A percentile compares a stretch with the other conserved stretches of the same genome.
These are phyloP conservation scores for Septoria linicola DNA, from an alignment of 2,329 filamentous ascomycete species.

Conservation along the genomic window DNA sequence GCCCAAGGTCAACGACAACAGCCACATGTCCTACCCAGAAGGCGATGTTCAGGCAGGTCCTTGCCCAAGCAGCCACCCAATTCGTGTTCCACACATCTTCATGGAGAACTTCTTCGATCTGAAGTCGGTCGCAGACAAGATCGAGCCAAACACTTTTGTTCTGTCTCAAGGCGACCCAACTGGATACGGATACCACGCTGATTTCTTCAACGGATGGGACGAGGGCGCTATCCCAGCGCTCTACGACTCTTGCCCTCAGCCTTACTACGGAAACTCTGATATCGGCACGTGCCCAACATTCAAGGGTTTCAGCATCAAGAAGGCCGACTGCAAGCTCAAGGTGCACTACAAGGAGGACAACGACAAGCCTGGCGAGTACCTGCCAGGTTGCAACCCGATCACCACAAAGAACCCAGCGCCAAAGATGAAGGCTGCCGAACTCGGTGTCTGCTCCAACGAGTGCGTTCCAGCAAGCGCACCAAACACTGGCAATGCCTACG, in stretches of 20 bases:
- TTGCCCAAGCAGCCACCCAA: constrained; percentile 54
- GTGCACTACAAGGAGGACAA: constrained; percentile 46
- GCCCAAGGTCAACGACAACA: constrained; percentile 29
- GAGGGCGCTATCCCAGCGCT: constrained; percentile 62
- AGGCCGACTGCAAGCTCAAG: constrained; percentile 50
- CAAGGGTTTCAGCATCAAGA: constrained; percentile 22
- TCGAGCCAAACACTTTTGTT: constrained; percentile 44
- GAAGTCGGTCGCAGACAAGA: constrained; percentile 38
- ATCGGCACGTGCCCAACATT: constrained; percentile 58
- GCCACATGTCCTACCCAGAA: constrained; percentile 63
- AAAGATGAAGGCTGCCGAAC: constrained; percentile 24
- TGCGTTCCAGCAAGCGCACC: constrained; percentile 18
- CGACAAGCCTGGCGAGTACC: constrained; percentile 46
- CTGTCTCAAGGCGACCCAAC: constrained; percentile 50
- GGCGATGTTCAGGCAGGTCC: constrained; percentile 50
- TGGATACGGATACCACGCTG: constrained; percentile 55
- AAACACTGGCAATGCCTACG: not conserved
- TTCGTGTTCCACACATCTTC: constrained; percentile 59
- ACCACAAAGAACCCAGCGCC: constrained; percentile 42
- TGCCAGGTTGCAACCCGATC: constrained; percentile 60
- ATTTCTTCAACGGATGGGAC: constrained; percentile 54
- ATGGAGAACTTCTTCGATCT: constrained; percentile 42
- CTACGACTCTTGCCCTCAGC: constrained; percentile 64
- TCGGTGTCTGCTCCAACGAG: constrained; percentile 22
- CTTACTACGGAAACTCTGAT: constrained; percentile 60